Evolutionary conservation across 139 green algal genomes (phyloP).

Genomic region (Parachlorella kessleri): DNA sequence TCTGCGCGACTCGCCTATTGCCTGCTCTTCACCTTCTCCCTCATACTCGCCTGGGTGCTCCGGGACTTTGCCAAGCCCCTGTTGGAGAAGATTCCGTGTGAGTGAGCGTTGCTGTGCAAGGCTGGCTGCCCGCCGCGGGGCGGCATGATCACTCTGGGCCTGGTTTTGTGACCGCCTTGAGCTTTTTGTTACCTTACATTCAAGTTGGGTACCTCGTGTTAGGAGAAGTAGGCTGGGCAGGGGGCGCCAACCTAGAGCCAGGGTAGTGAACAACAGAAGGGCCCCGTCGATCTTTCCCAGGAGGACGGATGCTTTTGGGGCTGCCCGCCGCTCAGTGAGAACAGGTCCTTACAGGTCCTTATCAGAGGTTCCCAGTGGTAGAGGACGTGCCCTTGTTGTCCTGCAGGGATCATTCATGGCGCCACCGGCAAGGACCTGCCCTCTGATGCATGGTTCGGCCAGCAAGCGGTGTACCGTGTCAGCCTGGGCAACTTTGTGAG

Average conservation of each 20-base stretch:
- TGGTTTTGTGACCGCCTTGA: not conserved
- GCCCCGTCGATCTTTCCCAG: too few relatives aligned
- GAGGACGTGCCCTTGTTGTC: not conserved
- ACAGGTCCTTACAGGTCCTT: not conserved
- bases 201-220: too few relatives aligned
- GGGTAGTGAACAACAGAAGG: too few relatives aligned
- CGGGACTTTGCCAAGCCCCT: constrained; percentile 92
- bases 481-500: constrained; percentile 93
- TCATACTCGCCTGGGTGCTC: constrained; percentile 87
- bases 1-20: constrained; percentile 78
- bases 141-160: not conserved
- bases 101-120: not conserved
- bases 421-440: constrained; percentile 25
- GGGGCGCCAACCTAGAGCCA: too few relatives aligned
- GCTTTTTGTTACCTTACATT: not conserved
- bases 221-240: too few relatives aligned
- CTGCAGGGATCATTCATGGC: constrained; percentile 64
- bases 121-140: too few relatives aligned
- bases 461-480: constrained; percentile 95
- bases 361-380: too few relatives aligned
- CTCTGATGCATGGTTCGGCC: constrained; percentile 87
- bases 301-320: not conserved
- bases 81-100: constrained; percentile 95
- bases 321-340: not conserved
- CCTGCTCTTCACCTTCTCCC: constrained; percentile 87